Percentiles rank a stretch among this genome's conserved stretches.
phyloP scores from a whole-genome alignment of 352 stramenopile species.

The Globisporangium polare region DNA sequence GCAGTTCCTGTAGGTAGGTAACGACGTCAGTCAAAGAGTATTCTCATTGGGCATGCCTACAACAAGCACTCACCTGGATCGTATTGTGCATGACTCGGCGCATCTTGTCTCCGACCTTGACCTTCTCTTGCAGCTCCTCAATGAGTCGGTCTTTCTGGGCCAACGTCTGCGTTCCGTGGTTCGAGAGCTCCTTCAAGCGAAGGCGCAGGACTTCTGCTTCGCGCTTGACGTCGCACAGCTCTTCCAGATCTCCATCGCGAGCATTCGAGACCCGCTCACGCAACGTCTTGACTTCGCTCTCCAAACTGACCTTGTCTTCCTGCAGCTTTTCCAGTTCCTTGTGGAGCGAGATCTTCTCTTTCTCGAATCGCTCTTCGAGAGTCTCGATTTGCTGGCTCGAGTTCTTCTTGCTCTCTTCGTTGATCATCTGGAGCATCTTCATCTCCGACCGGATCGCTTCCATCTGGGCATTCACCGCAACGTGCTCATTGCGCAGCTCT shows the following conservation, averaged over 20 bases:
- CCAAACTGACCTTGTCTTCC: constrained; percentile 69
- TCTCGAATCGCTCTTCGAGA: constrained; percentile 35
- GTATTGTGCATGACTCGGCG: constrained; percentile 97
- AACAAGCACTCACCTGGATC: constrained; percentile 71
- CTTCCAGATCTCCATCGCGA: constrained; percentile 59
- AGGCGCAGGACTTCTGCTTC: constrained; percentile 69
- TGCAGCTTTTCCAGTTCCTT: constrained; percentile 55
- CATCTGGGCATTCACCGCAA: constrained; percentile 78
- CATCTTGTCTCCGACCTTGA: constrained; percentile 75
- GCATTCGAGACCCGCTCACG: constrained; percentile 43
- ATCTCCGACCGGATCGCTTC: constrained; percentile 73
- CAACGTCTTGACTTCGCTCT: constrained; percentile 71
- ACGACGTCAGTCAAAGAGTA: background rate
- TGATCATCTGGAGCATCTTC: constrained; percentile 39
- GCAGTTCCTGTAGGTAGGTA: constrained; percentile 87
- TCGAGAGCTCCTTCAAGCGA: constrained; percentile 61
- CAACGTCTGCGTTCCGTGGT: constrained; percentile 56
- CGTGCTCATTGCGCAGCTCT: constrained; percentile 66
- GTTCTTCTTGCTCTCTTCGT: constrained; percentile 38
- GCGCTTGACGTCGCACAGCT: constrained; percentile 63
- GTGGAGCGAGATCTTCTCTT: constrained; percentile 32
- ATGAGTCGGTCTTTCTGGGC: constrained; percentile 70
- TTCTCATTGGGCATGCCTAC: background rate
- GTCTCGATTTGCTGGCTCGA: constrained; percentile 25
- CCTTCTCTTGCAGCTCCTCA: constrained; percentile 63